phyloP scores from a whole-genome alignment of 176 grass and related monocot genomes.

The Zoysia pacifica region DNA sequence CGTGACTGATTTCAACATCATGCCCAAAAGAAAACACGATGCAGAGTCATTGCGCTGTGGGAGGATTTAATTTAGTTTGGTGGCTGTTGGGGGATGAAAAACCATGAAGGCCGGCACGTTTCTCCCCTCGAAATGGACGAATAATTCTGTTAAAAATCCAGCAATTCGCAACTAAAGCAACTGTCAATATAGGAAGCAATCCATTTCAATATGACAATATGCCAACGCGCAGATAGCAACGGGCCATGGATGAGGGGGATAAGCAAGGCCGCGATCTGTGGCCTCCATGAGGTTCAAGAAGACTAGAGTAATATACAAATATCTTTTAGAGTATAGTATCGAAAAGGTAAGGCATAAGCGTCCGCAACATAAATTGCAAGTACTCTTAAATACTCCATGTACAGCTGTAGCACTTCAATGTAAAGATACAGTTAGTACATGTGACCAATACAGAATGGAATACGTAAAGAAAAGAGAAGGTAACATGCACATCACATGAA shows the following conservation, averaged over 20 bases:
- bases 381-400: background rate
- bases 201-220: background rate
- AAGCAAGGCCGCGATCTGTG: background rate
- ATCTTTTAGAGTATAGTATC: too few species aligned
- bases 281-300: background rate
- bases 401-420: background rate
- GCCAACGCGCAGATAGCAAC: slow-evolving; percentile 3
- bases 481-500: background rate
- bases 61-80: slow-evolving; percentile 2
- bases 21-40: background rate
- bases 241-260: background rate
- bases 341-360: background rate
- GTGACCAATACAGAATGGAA: background rate
- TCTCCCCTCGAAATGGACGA: background rate
- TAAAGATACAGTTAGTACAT: slow-evolving; percentile 1
- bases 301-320: background rate
- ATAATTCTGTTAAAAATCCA: background rate
- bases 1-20: background rate
- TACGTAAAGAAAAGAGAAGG: background rate
- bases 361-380: background rate
- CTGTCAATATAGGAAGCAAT: background rate
- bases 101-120: background rate
- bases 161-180: background rate
- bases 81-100: background rate
- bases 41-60: too few species aligned